Percentiles rank a stretch among this genome's conserved stretches.
These are phyloP conservation scores for Aspergillus sp. DNA, from an alignment of 2,329 filamentous ascomycete species.

Conservation along the genomic window DNA sequence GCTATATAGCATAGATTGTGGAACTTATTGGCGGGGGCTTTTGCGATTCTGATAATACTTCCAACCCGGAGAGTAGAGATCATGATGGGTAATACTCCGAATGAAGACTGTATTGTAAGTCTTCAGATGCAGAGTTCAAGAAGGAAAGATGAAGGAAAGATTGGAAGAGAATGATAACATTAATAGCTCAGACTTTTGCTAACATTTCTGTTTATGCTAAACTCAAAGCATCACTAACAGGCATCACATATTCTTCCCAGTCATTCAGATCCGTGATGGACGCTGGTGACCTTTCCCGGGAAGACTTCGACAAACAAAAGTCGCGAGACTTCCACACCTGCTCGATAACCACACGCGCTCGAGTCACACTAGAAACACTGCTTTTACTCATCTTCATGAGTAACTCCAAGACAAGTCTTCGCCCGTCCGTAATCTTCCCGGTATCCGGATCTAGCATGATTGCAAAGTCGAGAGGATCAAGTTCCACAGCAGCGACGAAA, in stretches of 20 bases:
- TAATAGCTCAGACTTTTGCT: too few species aligned
- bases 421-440: neutral
- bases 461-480: constrained; percentile 37
- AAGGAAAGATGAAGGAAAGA: too few species aligned
- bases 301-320: neutral
- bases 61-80: too few species aligned
- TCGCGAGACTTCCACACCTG: constrained; percentile 41
- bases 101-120: too few species aligned
- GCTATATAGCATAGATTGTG: too few species aligned
- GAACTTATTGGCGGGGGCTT: too few species aligned
- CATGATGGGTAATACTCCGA: too few species aligned
- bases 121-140: too few species aligned
- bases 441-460: constrained; percentile 28
- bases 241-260: constrained; percentile 9
- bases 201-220: neutral
- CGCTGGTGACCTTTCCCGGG: neutral
- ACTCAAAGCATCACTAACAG: constrained; percentile 9
- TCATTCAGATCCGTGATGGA: constrained; percentile 3
- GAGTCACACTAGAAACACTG: constrained; percentile 34
- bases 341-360: constrained; percentile 41
- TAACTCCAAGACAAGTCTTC: neutral
- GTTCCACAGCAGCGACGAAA: constrained; percentile 31
- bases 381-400: constrained; percentile 6
- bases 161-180: too few species aligned
- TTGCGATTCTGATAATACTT: too few species aligned